Evolutionary conservation across 2,329 filamentous ascomycete genomes (phyloP), one percentile per base, ranked within the genome.

Genomic region (Fusarium pseudonygamai): DNA sequence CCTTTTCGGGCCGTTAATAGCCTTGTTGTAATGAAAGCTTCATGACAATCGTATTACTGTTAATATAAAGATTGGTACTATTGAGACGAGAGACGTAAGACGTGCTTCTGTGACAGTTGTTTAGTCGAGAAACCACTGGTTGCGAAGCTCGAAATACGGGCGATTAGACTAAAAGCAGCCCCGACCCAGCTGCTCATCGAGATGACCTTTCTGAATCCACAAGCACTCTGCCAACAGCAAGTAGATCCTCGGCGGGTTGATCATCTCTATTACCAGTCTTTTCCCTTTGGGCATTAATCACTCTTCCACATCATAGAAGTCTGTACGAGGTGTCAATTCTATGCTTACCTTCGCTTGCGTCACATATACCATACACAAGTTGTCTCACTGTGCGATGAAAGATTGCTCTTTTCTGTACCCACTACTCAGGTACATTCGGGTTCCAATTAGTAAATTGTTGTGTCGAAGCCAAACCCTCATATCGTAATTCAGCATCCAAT

Each of bases 1-100:
- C 3, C 10, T 6, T 30, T 20, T 42, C 26, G 26, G 52, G 52
- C 37, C 36, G 11, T 32, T 3, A 3, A 52, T 22, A 32, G n/a
- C 18, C 4, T 26, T 52, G 8, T 36, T 37, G 18, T 8, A 15
- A 5, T 12, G 13, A 10, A n/a, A 52, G 6, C 2, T 11, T 26
- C 18, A 15, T 26, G 5, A 6, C 2, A 20, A 20, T 20, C 2
- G 18, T 52, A 26, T 18, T 11, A 36, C 1, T 14, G 0, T 2
- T 50, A 36, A 18, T 15, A 26, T 22, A 12, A 26, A 26, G 3
- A 26, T 37, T 7, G n/a, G 13, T 15, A 16, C 3, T 22, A 1
- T 36, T 3, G 18, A 52, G 24, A 26, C 24, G 16, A 24, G 22
- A 52, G 18, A 26, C 20, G 12, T 36, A 18, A 22, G 1, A 14